These are phyloP conservation scores for Xylariaceae sp. DNA, from an alignment of 2,329 filamentous ascomycete species.

Conservation along the genomic window DNA sequence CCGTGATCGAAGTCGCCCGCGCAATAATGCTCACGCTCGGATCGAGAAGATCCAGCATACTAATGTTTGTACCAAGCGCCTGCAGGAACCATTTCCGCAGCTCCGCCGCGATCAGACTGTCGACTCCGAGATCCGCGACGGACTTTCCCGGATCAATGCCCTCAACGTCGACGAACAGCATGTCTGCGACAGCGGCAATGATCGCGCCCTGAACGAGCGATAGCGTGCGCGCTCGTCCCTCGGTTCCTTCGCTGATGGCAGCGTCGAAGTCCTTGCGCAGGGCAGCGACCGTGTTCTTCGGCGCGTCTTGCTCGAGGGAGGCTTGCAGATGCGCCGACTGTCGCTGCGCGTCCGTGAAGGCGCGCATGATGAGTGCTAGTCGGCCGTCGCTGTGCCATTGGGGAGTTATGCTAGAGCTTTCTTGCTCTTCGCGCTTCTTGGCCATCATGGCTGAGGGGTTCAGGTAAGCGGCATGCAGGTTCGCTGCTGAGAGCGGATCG, in stretches of 20 bases:
- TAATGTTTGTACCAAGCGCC: slow-evolving; percentile 14
- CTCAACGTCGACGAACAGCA: slow-evolving; percentile 21
- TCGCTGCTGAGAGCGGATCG: slow-evolving; percentile 26
- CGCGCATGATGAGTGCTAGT: slow-evolving; percentile 26
- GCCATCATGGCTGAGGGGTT: slow-evolving; percentile 25
- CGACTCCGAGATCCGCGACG: slow-evolving; percentile 25
- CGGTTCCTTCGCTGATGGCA: neutral
- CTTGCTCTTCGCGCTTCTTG: neutral
- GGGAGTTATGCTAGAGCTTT: neutral
- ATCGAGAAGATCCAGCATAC: slow-evolving; percentile 23
- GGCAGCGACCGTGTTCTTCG: neutral
- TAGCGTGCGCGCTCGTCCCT: neutral
- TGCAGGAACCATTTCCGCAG: slow-evolving; percentile 28
- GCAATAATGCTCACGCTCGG: neutral
- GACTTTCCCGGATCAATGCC: slow-evolving; percentile 20
- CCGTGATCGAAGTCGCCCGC: neutral
- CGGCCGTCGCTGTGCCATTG: slow-evolving; percentile 29
- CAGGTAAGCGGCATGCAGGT: slow-evolving; percentile 22
- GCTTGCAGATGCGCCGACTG: neutral
- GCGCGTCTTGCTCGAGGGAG: neutral
- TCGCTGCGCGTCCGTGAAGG: slow-evolving; percentile 20
- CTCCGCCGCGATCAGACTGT: slow-evolving; percentile 31
- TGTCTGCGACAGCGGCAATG: slow-evolving; percentile 18
- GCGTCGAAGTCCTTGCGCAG: slow-evolving; percentile 9
- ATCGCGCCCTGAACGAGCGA: slow-evolving; percentile 12